These are phyloP conservation scores for Taiozyma sp. DNA, from an alignment of 1,139 yeast genomes.

Conservation along the genomic window DNA sequence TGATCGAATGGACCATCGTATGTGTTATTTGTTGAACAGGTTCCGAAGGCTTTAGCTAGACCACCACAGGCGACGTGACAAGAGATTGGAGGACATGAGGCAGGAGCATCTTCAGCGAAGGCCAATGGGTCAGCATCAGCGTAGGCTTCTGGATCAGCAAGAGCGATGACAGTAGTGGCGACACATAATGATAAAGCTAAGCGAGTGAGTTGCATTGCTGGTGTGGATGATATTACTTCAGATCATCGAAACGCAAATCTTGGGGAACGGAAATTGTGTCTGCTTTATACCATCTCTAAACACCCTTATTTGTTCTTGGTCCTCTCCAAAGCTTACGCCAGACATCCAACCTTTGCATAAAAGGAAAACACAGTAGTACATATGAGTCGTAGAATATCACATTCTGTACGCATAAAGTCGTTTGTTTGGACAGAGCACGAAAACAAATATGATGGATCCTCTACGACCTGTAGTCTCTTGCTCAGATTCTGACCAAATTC, in stretches of 20 bases:
- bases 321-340: no score
- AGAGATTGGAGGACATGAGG: neutral
- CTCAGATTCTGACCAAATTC: no score
- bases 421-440: neutral
- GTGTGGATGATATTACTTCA: neutral
- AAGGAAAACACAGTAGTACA: neutral
- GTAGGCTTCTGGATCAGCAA: neutral
- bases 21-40: neutral
- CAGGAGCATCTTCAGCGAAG: neutral
- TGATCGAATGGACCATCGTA: constrained; percentile 4
- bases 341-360: neutral
- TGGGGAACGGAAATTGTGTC: neutral
- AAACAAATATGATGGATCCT: no score
- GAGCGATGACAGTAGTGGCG: neutral
- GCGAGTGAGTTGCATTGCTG: neutral
- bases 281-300: neutral
- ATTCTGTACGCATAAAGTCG: neutral
- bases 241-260: no score
- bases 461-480: no score
- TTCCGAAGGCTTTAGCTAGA: constrained; percentile 5
- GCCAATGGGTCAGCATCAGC: neutral
- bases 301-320: neutral
- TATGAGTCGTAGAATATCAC: no score
- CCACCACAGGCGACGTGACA: constrained; percentile 8
- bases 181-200: neutral